Evolutionary conservation across 2,329 filamentous ascomycete genomes (phyloP).

Genomic region (Whalleya microplaca): DNA sequence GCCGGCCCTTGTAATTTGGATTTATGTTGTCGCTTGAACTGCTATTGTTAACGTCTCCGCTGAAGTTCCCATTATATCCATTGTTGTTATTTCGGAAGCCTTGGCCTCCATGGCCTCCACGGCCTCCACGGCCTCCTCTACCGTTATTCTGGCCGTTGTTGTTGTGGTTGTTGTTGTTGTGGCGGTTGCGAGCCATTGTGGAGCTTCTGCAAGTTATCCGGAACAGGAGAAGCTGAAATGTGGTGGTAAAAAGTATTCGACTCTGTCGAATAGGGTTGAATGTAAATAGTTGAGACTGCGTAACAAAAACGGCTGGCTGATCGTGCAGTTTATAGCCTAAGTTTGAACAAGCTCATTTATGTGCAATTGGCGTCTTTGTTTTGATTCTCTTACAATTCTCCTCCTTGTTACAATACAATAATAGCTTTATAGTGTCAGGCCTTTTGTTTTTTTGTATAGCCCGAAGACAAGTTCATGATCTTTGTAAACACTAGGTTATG

Average conservation of each 20-base stretch:
- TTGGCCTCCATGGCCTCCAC: too few relatives aligned
- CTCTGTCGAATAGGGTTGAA: not conserved
- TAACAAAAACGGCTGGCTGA: not conserved
- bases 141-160: not conserved
- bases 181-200: not conserved
- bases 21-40: not conserved
- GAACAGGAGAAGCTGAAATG: not conserved
- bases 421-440: not conserved
- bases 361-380: not conserved
- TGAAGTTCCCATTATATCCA: too few relatives aligned
- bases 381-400: not conserved
- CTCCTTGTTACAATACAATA: not conserved
- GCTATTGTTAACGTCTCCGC: not conserved
- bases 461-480: too few relatives aligned
- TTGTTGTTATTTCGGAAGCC: too few relatives aligned
- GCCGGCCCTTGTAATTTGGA: constrained; percentile 1
- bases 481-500: too few relatives aligned
- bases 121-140: not conserved
- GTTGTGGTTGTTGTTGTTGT: too few relatives aligned
- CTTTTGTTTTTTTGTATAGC: too few relatives aligned
- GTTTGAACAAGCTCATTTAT: not conserved
- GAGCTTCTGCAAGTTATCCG: not conserved
- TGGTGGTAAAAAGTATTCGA: not conserved
- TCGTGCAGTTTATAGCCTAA: not conserved
- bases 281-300: not conserved